Percentiles rank a stretch among this genome's conserved stretches.
phyloP scores from a whole-genome alignment of 768 basidiomycete genomes.

The Candolleomyces efflorescens region DNA sequence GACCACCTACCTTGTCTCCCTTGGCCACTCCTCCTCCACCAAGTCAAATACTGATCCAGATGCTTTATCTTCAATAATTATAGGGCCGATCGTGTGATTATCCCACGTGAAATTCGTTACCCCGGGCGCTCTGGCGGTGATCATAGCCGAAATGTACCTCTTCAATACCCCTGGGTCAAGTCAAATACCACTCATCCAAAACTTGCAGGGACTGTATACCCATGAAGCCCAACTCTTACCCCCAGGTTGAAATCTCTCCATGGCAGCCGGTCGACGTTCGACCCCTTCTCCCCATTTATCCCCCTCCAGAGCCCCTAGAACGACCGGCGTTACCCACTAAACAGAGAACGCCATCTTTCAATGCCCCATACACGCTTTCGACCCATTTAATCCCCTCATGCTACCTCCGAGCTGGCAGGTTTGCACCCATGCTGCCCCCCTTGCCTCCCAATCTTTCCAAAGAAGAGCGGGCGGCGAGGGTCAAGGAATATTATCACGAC shows the following conservation, averaged over 20 bases:
- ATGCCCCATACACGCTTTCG: slow-evolving; percentile 36
- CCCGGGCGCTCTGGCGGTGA: neutral
- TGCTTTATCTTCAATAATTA: too few species aligned
- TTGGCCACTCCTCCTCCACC: too few species aligned
- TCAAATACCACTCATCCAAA: neutral
- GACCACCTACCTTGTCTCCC: too few species aligned
- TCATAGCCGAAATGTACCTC: neutral
- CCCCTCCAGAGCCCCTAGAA: slow-evolving; percentile 30
- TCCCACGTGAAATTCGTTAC: neutral
- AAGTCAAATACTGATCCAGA: neutral
- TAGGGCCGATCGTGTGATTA: neutral
- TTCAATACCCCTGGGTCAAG: too few species aligned
- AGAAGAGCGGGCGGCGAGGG: slow-evolving; percentile 26
- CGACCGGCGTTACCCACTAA: slow-evolving; percentile 37
- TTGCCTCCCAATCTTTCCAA: slow-evolving; percentile 26
- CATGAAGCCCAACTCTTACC: slow-evolving; percentile 10
- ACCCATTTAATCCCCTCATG: slow-evolving; percentile 57
- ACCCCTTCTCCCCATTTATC: slow-evolving; percentile 30
- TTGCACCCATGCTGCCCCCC: slow-evolving; percentile 35
- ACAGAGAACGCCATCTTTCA: slow-evolving; percentile 28
- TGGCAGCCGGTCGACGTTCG: slow-evolving; percentile 24
- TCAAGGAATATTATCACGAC: slow-evolving; percentile 12
- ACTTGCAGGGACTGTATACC: neutral
- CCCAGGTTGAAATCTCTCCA: slow-evolving; percentile 6
- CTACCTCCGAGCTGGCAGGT: slow-evolving; percentile 41